Evolutionary conservation across 2,329 filamentous ascomycete genomes (phyloP).

Genomic region (Lasiodiplodia citricola): DNA sequence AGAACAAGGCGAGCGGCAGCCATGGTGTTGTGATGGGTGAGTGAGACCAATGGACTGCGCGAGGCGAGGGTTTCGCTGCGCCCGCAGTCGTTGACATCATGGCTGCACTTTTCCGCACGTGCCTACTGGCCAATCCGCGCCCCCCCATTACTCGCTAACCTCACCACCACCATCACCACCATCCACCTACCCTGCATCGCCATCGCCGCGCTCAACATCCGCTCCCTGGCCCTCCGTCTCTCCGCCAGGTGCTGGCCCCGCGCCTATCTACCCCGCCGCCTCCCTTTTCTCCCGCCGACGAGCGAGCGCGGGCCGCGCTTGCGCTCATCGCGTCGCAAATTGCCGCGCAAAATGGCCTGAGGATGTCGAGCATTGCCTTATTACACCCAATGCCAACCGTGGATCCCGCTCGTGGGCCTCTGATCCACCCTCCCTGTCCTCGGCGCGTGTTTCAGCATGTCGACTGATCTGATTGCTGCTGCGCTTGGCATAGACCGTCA

Average conservation of each 20-base stretch:
- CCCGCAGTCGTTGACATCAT: slow-evolving; percentile 25
- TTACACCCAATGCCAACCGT: slow-evolving; percentile 17
- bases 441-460: slow-evolving; percentile 14
- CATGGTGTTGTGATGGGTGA: slow-evolving; percentile 44
- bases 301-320: neutral
- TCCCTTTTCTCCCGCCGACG: slow-evolving; percentile 12
- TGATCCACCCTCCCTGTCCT: slow-evolving; percentile 20
- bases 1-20: slow-evolving; percentile 51
- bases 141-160: slow-evolving; percentile 1
- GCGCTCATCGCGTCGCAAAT: slow-evolving; percentile 2
- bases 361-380: slow-evolving; percentile 17
- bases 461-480: slow-evolving; percentile 7
- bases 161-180: neutral
- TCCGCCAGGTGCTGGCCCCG: neutral
- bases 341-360: slow-evolving; percentile 14
- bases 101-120: slow-evolving; percentile 4
- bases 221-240: neutral
- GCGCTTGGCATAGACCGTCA: slow-evolving; percentile 16
- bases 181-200: neutral
- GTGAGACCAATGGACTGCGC: neutral
- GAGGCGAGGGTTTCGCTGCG: neutral
- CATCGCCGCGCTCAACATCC: neutral
- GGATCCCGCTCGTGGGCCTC: slow-evolving; percentile 14
- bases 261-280: neutral
- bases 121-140: slow-evolving; percentile 13